A percentile compares a stretch with the other conserved stretches of the same genome.
These are phyloP conservation scores for Proteromonas lacertae DNA, from an alignment of 352 stramenopile species.

Conservation along the genomic window DNA sequence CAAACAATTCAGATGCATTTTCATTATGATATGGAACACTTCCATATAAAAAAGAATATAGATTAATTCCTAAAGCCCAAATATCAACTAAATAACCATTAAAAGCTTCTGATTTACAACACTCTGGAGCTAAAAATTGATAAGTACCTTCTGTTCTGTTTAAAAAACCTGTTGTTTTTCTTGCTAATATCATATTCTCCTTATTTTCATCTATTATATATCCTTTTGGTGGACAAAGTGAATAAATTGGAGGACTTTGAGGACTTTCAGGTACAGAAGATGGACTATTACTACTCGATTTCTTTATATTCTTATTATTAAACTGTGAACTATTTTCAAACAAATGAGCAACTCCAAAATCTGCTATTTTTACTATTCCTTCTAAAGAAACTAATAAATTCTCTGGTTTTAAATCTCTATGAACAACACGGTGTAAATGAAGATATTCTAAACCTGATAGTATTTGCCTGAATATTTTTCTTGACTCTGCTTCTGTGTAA, in stretches of 20 bases:
- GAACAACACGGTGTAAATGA: conserved; percentile 59
- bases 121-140: conserved; percentile 59
- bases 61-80: conserved; percentile 40
- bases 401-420: conserved; percentile 53
- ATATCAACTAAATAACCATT: conserved; percentile 42
- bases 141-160: conserved; percentile 35
- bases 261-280: conserved; percentile 2
- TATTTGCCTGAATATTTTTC: conserved; percentile 33
- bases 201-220: too few species aligned
- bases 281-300: too few species aligned
- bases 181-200: not conserved
- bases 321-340: conserved; percentile 13
- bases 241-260: conserved; percentile 1
- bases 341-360: conserved; percentile 51
- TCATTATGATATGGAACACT: conserved; percentile 3
- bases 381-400: conserved; percentile 41
- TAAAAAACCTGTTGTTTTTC: conserved; percentile 18
- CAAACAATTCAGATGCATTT: not conserved
- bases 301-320: conserved; percentile 5
- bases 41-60: conserved; percentile 26
- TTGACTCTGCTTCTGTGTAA: conserved; percentile 7
- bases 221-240: not conserved
- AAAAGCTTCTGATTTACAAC: conserved; percentile 32
- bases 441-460: conserved; percentile 46
- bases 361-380: conserved; percentile 49